phyloP scores from a whole-genome alignment of 192 early-diverging fungal genomes.

The Coemansia asiatica region DNA sequence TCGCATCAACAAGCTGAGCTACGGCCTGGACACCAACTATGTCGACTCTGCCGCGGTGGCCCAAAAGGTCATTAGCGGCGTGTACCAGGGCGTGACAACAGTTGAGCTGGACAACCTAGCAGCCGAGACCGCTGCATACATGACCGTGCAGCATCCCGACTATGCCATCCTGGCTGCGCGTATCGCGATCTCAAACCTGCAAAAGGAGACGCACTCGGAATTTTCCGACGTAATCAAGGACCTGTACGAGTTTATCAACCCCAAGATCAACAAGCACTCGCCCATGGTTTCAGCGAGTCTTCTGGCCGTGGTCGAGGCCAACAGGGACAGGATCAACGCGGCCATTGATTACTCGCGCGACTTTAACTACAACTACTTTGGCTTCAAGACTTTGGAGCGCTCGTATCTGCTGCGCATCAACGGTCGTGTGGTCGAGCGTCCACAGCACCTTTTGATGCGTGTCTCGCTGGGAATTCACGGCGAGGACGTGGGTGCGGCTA shows the following conservation, averaged over 20 bases:
- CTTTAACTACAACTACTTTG: constrained; percentile 98
- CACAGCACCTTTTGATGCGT: constrained; percentile 98
- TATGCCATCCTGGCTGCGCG: constrained; percentile 95
- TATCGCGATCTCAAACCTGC: constrained; percentile 93
- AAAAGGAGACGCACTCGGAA: constrained; percentile 75
- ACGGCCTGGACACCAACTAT: constrained; percentile 89
- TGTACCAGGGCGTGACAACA: constrained; percentile 97
- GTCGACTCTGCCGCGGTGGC: constrained; percentile 87
- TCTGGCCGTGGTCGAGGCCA: constrained; percentile 63
- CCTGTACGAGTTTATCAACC: constrained; percentile 84
- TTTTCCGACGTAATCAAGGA: constrained; percentile 87
- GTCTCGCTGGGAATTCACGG: constrained; percentile 96
- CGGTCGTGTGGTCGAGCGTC: constrained; percentile 86
- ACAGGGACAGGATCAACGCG: constrained; percentile 87
- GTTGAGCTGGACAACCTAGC: constrained; percentile 96
- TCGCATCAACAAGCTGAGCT: constrained; percentile 90
- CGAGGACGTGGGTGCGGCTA: constrained; percentile 83
- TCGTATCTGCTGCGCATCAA: constrained; percentile 90
- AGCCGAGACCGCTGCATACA: constrained; percentile 87
- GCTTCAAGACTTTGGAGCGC: constrained; percentile 98
- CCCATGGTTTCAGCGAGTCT: constrained; percentile 89
- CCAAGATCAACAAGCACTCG: constrained; percentile 80
- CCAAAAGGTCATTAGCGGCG: constrained; percentile 92
- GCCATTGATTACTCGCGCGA: constrained; percentile 97
- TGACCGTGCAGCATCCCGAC: constrained; percentile 92